Evolutionary conservation across 345 rosid species (phyloP).

Genomic region (Crucihimalaya himalaica): DNA sequence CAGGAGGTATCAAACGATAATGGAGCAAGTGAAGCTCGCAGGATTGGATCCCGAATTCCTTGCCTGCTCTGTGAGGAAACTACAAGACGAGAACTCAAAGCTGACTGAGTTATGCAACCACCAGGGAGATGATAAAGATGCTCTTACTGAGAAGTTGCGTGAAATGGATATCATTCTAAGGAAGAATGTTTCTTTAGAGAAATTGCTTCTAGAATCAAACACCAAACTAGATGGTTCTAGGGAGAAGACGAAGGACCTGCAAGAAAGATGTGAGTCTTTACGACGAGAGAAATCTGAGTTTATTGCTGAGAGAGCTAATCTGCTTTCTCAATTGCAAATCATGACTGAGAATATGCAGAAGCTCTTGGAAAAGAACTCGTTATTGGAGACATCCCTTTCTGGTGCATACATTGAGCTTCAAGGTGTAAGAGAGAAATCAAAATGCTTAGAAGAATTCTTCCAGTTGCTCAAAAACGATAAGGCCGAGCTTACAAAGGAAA

Average conservation of each 20-base stretch:
- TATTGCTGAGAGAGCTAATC: constrained; percentile 63
- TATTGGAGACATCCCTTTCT: constrained; percentile 56
- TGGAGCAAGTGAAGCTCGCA: constrained; percentile 64
- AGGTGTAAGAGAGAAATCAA: constrained; percentile 63
- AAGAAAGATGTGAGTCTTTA: constrained; percentile 63
- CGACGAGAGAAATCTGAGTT: constrained; percentile 72
- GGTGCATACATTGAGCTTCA: constrained; percentile 81
- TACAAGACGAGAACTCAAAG: constrained; percentile 66
- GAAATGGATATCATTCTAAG: constrained; percentile 54
- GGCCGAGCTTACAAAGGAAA: constrained; percentile 56
- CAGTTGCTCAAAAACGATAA: constrained; percentile 71
- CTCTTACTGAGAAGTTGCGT: constrained; percentile 55
- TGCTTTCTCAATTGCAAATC: constrained; percentile 78
- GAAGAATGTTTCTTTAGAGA: constrained; percentile 65
- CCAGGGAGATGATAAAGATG: constrained; percentile 51
- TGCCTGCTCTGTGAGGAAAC: constrained; percentile 56
- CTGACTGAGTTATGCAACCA: constrained; percentile 56
- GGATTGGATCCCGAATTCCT: constrained; percentile 63
- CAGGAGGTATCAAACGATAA: constrained; percentile 51
- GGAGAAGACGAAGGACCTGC: constrained; percentile 58
- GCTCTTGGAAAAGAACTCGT: constrained; percentile 61
- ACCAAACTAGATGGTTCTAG: constrained; percentile 67
- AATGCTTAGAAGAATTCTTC: constrained; percentile 72
- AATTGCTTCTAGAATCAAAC: constrained; percentile 69
- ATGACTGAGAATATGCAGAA: constrained; percentile 77